Evolutionary conservation across 306 rosid genomes (phyloP), one percentile per base, ranked within the genome.

Genomic region (Oxytropis ochrocephala): DNA sequence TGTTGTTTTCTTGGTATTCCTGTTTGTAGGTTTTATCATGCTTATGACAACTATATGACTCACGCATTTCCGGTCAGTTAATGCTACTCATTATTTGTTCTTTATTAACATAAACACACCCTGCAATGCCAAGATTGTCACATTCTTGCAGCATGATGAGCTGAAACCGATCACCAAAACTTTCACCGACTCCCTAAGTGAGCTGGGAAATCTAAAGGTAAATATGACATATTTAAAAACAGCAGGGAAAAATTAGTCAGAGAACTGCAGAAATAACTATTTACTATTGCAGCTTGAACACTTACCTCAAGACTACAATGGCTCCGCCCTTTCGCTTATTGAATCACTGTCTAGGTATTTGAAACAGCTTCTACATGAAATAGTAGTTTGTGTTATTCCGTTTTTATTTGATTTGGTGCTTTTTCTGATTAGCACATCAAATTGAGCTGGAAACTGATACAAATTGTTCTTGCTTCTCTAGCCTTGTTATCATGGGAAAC

Each of bases 141-240:
- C 58, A 9, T 44, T 64, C 2, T 81, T 86, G 85, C 89, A 91
- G 99, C 97, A 94, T 43, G 99, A 94, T 75, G 99, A 94, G 81
- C 82, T 91, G 47, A 94, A 94, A 78, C 99, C 99, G 74, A 86
- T 94, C 6, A 79, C 96, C 17, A 90, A 87, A 86, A 77, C 85
- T 50, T 94, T 77, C 79, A 94, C 99, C 0, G 80, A 94, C 70
- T 94, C 99, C 78, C 86, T 94, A 14, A 83, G 92, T 39, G 97
- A 94, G 84, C 87, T 94, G 51, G 99, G 99, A 67, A 94, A 94
- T 85, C 78, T 94, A 76, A 91, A 83, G 87, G 97, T 94, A 69
- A 67, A 32, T 48, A 32, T 48, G 51, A 29, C 50, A 11, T 67
- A 5, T 43, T 55, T 67, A 32, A 48, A 67, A 63, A 51, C 38